A percentile compares a stretch with the other conserved stretches of the same genome.
Evolutionary conservation across 2,329 filamentous ascomycete genomes (phyloP).

Genomic region (Pseudogymnoascus sp.): DNA sequence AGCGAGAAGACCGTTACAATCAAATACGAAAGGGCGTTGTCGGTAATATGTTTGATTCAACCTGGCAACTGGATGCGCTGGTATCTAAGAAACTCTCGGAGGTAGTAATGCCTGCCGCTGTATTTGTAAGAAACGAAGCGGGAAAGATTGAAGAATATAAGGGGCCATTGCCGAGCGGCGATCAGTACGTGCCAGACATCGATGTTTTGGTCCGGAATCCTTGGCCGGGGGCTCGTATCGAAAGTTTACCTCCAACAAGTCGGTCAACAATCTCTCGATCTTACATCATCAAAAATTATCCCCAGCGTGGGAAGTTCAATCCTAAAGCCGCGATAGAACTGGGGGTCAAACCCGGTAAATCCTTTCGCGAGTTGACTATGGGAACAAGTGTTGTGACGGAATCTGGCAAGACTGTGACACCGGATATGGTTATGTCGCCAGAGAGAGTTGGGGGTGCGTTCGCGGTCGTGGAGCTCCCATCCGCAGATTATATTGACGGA

Average conservation of each 20-base stretch:
- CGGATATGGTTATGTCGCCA: slow-evolving; percentile 76
- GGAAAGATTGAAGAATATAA: slow-evolving; percentile 60
- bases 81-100: slow-evolving; percentile 56
- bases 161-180: slow-evolving; percentile 53
- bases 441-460: slow-evolving; percentile 61
- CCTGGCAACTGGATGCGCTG: slow-evolving; percentile 65
- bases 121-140: slow-evolving; percentile 59
- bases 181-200: slow-evolving; percentile 48
- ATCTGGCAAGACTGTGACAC: slow-evolving; percentile 63
- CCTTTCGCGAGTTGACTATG: slow-evolving; percentile 51
- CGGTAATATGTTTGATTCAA: slow-evolving; percentile 69
- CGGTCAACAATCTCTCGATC: slow-evolving; percentile 64
- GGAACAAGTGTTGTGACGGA: slow-evolving; percentile 56
- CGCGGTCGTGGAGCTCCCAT: slow-evolving; percentile 72
- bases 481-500: slow-evolving; percentile 57
- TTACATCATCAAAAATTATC: slow-evolving; percentile 74
- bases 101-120: slow-evolving; percentile 57
- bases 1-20: slow-evolving; percentile 34
- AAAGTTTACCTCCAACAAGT: slow-evolving; percentile 57
- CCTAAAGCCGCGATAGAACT: slow-evolving; percentile 52
- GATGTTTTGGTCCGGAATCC: slow-evolving; percentile 66
- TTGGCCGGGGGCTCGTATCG: slow-evolving; percentile 64
- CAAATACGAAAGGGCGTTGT: slow-evolving; percentile 53
- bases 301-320: slow-evolving; percentile 74
- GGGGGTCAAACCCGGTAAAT: slow-evolving; percentile 50